Conservation (phyloP, 108 stramenopile genomes). For the Nannochloropsis gaditana region DNA sequence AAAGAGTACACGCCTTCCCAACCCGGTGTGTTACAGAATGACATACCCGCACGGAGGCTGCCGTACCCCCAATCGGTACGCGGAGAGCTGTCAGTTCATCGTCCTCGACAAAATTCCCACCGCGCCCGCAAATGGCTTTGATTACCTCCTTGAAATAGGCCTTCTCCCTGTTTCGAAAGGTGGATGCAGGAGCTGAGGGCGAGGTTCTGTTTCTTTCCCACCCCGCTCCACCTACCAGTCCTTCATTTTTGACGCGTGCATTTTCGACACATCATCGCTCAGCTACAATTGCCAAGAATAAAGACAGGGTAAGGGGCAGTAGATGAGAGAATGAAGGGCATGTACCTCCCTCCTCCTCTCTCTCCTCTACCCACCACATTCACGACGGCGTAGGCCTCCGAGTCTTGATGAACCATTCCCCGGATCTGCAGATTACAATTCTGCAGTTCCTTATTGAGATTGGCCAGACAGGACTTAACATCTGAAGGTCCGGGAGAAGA, state of each 20-base stretch:
- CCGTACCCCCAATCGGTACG: not conserved
- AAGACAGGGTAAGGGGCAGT: not conserved
- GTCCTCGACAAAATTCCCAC: not conserved
- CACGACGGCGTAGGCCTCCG: not conserved
- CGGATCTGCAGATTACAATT: not conserved
- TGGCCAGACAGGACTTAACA: not conserved
- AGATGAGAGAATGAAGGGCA: not conserved
- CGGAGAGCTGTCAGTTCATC: not conserved
- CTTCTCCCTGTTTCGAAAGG: not conserved
- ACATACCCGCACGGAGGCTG: not conserved
- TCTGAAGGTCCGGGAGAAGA: not conserved
- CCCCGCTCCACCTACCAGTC: not conserved
- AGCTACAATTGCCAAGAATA: not conserved
- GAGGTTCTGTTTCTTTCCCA: not conserved
- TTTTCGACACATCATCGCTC: not conserved
- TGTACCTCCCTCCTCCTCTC: not conserved
- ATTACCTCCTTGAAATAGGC: not conserved
- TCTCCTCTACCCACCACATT: not conserved
- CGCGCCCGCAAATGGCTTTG: not conserved
- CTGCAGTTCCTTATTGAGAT: not conserved
- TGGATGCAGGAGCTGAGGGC: too few species aligned
- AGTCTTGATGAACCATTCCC: not conserved
- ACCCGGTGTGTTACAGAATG: not conserved
- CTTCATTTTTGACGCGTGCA: conserved; percentile 7
- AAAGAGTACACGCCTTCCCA: not conserved